Evolutionary conservation across 345 rosid genomes (phyloP), one percentile per base, ranked within the genome.

Genomic region (Rhodomyrtus tomentosa): DNA sequence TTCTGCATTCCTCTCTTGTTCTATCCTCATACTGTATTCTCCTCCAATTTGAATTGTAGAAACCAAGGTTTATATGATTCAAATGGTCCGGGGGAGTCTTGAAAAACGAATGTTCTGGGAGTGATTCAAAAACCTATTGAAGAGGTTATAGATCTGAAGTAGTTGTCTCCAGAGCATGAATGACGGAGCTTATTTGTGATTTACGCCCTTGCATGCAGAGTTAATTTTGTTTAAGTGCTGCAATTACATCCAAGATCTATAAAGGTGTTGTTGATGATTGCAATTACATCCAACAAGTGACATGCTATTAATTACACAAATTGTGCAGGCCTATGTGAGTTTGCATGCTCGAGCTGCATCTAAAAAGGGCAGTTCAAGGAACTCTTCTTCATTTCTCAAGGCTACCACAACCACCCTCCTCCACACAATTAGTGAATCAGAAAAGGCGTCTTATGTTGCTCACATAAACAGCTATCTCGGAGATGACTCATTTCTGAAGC

Each of bases 401-500:
- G 94, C 94, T 29, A 84, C 92, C 79, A 89, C 90, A 16, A 92
- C 96, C 12, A 93, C 94, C 48, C 93, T 93, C 86, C 98, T 95
- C 81, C 96, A 93, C 86, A 90, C 95, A 21, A 92, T 96, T 72
- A 89, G 86, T 80, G 93, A 91, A 88, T 93, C 98, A 6, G 98
- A 96, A 91, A 94, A 93, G 86, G 90, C 90, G 48, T 90, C 94
- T 87, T 96, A 94, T 89, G 96, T 96, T 87, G 93, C 90, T 83
- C 99, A 96, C 86, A 94, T 96, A 91, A 96, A 96, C 86, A 95
- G 93, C 88, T 96, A 92, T 87, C 98, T 96, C 81, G 91, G 93
- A 68, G 98, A 96, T 83, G 98, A 96, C 80, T 94, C 95, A 12
- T 96, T 96, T 82, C 82, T 96, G 80, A 93, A 93, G 92, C 95